Evolutionary conservation across 1,284 basidiomycete genomes (phyloP).

Genomic region (Cryptococcus neoformans): DNA sequence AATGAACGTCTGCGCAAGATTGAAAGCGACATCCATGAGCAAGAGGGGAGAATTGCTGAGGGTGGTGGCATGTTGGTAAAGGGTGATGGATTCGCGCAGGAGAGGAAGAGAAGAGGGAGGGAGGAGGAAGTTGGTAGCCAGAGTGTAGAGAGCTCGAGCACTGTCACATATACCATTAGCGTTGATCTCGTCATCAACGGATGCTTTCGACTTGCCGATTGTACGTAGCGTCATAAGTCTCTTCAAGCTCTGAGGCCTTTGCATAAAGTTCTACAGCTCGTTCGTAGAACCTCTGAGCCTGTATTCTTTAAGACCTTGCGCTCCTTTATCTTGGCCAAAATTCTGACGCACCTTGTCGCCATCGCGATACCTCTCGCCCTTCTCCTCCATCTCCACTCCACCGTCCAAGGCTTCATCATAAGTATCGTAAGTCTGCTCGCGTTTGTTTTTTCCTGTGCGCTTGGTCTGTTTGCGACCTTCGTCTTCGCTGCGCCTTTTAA

Average conservation of each 20-base stretch:
- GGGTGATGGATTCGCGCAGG: slow-evolving; percentile 32
- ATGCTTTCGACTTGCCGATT: slow-evolving; percentile 38
- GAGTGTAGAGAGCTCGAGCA: slow-evolving; percentile 44
- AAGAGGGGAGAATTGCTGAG: slow-evolving; percentile 30
- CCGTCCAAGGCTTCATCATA: slow-evolving; percentile 49
- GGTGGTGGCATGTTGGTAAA: slow-evolving; percentile 32
- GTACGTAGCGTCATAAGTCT: slow-evolving; percentile 45
- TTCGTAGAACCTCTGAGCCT: slow-evolving; percentile 48
- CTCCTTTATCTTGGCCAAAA: neutral
- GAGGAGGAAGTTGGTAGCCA: slow-evolving; percentile 43
- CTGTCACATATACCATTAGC: slow-evolving; percentile 15
- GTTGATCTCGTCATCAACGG: neutral
- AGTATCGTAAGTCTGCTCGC: slow-evolving; percentile 44
- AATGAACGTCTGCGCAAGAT: slow-evolving; percentile 41
- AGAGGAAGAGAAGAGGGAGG: slow-evolving; percentile 32
- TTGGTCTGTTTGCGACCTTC: slow-evolving; percentile 25
- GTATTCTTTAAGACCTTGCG: neutral
- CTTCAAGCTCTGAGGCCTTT: slow-evolving; percentile 33
- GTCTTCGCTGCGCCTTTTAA: slow-evolving; percentile 21
- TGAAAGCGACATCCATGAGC: slow-evolving; percentile 45
- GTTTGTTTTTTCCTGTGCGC: slow-evolving; percentile 24
- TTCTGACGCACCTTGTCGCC: slow-evolving; percentile 43
- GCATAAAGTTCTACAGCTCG: slow-evolving; percentile 45
- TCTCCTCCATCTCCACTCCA: slow-evolving; percentile 50
- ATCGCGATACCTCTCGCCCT: slow-evolving; percentile 48